Base-by-base conservation (phyloP, 2,329 filamentous ascomycete species). In the Sphaerulina vaccinii region DNA sequence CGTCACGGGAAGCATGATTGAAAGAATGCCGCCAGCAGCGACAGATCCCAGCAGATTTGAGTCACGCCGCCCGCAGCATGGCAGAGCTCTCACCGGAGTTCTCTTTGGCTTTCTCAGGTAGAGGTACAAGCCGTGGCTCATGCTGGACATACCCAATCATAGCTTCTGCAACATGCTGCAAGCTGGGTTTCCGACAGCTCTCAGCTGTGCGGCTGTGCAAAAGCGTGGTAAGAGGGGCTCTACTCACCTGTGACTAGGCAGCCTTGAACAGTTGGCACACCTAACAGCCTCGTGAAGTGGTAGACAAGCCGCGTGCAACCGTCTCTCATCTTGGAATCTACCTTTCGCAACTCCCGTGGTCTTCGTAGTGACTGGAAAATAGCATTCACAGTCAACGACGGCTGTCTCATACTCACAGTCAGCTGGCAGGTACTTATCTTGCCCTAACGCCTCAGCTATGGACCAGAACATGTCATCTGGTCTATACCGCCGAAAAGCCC, bases 71-170 rank as follows among this genome's bases (percentile, higher is more conserved):
- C 40, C 15, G 40, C 24, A 29, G 24, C 21, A 43, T 27, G 15
- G 32, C 13, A n/a, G 5, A 35, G 32, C 13, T 22, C 33, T 53
- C 45, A 53, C 51, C 51, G 51, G 50, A 48, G 24, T 43, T 21
- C 19, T 16, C 18, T 22, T 29, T 29, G 44, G 24, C 19, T 42
- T 44, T 45, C n/a, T 32, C 24, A n/a, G 5, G 22, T 27, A 33
- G 42, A 39, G 29, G 38, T 37, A 48, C 36, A 32, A 43, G 43
- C 48, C 23, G 50, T 56, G 50, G 54, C 54, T 48, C 50, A 56
- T 39, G 40, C 27, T 10, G 15, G 23, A 32, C 22, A 16, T 18
- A 44, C 15, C 55, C 55, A 57, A 54, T 57, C 47, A 45, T 16
- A 41, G 3, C 16, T 23, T 8, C 15, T 32, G 13, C 19, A 7